Conservation (phyloP, 1,284 basidiomycete species). For the Ceratobasidium sp. region DNA sequence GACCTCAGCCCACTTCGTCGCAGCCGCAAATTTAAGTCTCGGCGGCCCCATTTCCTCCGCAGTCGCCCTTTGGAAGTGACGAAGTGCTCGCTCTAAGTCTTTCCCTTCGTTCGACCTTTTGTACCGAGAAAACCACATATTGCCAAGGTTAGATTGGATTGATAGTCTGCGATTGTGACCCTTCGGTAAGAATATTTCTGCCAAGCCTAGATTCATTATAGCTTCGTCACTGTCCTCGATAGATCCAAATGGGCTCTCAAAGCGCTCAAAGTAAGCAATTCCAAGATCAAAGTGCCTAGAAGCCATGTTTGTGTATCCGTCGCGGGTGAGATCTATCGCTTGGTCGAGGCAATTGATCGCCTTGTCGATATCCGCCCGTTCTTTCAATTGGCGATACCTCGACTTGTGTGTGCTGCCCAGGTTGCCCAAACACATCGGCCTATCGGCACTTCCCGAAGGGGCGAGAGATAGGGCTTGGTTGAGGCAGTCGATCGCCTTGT, state of each 20-base stretch:
- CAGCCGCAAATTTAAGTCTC: background rate
- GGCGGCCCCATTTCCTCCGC: background rate
- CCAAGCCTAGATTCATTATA: background rate
- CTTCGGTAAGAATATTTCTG: background rate
- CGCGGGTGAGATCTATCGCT: background rate
- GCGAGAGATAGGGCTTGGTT: background rate
- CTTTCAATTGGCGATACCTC: background rate
- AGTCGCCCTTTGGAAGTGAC: background rate
- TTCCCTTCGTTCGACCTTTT: background rate
- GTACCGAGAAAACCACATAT: background rate
- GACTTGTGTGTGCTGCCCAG: background rate
- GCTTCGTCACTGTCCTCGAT: background rate
- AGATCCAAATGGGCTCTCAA: background rate
- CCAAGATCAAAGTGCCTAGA: background rate
- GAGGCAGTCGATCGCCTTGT: background rate
- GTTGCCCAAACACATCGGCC: background rate
- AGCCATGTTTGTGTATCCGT: background rate
- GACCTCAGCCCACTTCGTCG: background rate
- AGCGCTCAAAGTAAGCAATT: background rate
- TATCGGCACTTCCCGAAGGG: background rate
- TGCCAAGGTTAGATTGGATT: background rate
- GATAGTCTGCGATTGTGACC: background rate
- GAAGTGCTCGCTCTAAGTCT: background rate
- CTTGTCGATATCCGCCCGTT: background rate
- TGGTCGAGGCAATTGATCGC: background rate